Evolutionary conservation across 345 rosid species (phyloP).

Genomic region (Sisymbrium altissimum): DNA sequence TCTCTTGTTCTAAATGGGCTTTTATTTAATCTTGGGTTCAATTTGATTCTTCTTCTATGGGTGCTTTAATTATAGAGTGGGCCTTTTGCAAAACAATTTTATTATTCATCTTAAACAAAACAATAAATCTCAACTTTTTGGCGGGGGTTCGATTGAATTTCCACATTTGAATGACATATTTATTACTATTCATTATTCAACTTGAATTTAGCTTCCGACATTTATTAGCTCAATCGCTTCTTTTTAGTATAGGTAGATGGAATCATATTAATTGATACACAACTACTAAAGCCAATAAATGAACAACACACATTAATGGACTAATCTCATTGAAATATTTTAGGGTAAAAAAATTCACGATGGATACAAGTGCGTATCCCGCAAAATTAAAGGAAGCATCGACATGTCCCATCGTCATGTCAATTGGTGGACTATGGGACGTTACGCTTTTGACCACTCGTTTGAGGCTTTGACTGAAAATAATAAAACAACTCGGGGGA

Average conservation of each 20-base stretch:
- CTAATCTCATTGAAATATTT: background rate
- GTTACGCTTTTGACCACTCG: slow-evolving; percentile 16
- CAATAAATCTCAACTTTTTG: too few relatives aligned
- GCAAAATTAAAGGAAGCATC: background rate
- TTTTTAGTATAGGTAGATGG: background rate
- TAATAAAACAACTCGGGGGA: background rate
- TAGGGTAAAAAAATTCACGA: background rate
- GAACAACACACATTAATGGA: too few relatives aligned
- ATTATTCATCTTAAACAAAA: too few relatives aligned
- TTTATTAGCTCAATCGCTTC: background rate
- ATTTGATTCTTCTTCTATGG: too few relatives aligned
- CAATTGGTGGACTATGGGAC: background rate
- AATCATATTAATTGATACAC: background rate
- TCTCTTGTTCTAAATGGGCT: too few relatives aligned
- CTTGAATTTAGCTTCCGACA: background rate
- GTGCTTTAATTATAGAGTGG: too few relatives aligned
- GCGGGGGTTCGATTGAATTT: too few relatives aligned
- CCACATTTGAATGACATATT: too few relatives aligned
- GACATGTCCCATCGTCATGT: slow-evolving; percentile 24
- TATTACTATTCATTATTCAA: too few relatives aligned
- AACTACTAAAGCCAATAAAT: background rate
- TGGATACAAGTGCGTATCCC: too few relatives aligned
- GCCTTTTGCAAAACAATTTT: too few relatives aligned
- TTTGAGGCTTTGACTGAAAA: slow-evolving; percentile 13
- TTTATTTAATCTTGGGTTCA: too few relatives aligned